Base-by-base conservation (phyloP, 169 alveolate genomes). In the Plasmodium ovale region DNA sequence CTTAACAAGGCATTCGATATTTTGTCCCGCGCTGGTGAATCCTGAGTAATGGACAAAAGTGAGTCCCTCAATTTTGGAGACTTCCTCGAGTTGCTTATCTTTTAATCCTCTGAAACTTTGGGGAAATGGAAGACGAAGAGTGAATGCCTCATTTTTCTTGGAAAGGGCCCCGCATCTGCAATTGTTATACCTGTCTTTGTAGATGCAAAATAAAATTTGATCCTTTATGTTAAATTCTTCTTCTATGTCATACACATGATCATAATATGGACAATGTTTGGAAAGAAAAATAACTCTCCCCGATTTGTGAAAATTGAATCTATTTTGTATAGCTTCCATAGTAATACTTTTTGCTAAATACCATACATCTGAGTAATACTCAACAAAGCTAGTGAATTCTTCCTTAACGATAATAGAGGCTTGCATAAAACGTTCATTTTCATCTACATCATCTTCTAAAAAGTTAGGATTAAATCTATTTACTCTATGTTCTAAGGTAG, bases 381-480 rank as follows among this genome's bases (percentile, higher is more conserved):
- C 25, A 29, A 92, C 95, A 19, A 69, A 71, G 16, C 39, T 39
- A 16, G 71, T 58, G 23, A 94, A 87, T 87, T 94, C 96, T 58
- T 95, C 95, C 70, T 92, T 95, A 10, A 93, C 96, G 12, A 92
- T 33, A 29, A 87, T 62, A 93, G 95, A 88, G 47, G 95, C 97
- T 82, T 65, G 65, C 69, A 84, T 92, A 89, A 95, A 95, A 65
- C 89, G 89, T 60, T 89, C 96, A 67, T 79, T 92, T 21, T 77
- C 94, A 70, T 94, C 92, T 27, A 47, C 92, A 74, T 69, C 92
- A 54, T 67, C 92, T 35, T 91, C 97, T 21, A 95, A 94, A 97
- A 97, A 97, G 31, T 94, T 94, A 3, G 98, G 98, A 82, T 96
- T 96, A 59, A 95, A 93, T 49, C 97, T 87, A 27, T 89, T 93